Evolutionary conservation across 768 basidiomycete species (phyloP).

Genomic region (Myochromella boudieri): DNA sequence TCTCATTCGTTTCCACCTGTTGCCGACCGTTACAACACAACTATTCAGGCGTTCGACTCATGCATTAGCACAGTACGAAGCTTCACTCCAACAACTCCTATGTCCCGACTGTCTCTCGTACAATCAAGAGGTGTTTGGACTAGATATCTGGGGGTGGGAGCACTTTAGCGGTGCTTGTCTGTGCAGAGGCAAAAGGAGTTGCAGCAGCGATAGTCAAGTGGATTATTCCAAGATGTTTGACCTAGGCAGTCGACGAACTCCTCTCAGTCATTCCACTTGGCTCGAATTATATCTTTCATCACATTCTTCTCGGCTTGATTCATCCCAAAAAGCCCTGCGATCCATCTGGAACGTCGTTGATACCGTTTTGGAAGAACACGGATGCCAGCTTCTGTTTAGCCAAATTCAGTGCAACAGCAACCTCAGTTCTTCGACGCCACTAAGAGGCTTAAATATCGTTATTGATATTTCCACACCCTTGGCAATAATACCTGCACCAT

Average conservation of each 20-base stretch:
- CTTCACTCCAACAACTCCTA: constrained; percentile 37
- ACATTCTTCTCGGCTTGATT: constrained; percentile 24
- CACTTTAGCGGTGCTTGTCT: constrained; percentile 49
- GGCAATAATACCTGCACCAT: constrained; percentile 16
- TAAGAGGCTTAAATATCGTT: constrained; percentile 12
- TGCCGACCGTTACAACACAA: constrained; percentile 39
- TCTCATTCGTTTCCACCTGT: constrained; percentile 47
- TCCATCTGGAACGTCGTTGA: constrained; percentile 45
- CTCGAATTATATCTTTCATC: constrained; percentile 47
- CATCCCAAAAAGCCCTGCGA: constrained; percentile 11
- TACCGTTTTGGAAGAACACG: constrained; percentile 39
- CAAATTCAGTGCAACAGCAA: background rate
- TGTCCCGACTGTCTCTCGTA: constrained; percentile 51
- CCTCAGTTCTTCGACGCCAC: constrained; percentile 7
- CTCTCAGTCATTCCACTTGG: constrained; percentile 43
- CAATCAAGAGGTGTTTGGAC: constrained; percentile 53
- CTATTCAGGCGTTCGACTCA: constrained; percentile 41
- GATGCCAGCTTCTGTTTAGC: constrained; percentile 35
- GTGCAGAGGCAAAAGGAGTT: constrained; percentile 29
- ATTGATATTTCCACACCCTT: constrained; percentile 15
- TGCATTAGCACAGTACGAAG: constrained; percentile 42
- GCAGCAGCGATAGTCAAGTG: background rate
- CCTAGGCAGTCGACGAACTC: too few relatives aligned
- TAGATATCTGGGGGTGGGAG: constrained; percentile 53
- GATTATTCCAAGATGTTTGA: constrained; percentile 6